These are phyloP conservation scores for Pichia paraexigua DNA, from an alignment of 805 yeast genomes.

Conservation along the genomic window DNA sequence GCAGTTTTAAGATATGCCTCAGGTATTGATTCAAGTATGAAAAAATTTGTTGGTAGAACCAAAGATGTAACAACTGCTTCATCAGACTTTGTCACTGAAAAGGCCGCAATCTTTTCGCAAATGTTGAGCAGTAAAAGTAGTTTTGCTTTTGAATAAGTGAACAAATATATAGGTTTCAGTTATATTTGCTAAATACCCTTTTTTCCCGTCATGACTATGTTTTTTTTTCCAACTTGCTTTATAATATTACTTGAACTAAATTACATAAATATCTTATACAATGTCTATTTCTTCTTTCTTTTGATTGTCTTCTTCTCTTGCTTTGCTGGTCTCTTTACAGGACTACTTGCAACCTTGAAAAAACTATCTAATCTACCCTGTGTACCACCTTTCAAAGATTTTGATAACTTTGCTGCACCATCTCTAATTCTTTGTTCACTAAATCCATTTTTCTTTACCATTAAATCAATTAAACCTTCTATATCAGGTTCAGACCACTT, in stretches of 20 bases:
- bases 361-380: slow-evolving; percentile 93
- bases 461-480: slow-evolving; percentile 71
- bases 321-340: slow-evolving; percentile 33
- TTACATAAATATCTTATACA: background rate
- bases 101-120: background rate
- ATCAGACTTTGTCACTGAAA: background rate
- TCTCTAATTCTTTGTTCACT: slow-evolving; percentile 84
- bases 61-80: slow-evolving; percentile 2
- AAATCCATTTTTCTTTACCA: slow-evolving; percentile 86
- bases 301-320: slow-evolving; percentile 21
- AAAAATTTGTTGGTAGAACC: slow-evolving; percentile 21
- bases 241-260: background rate
- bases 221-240: background rate
- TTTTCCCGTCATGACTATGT: too few species aligned
- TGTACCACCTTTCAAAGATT: slow-evolving; percentile 75
- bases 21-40: slow-evolving; percentile 55
- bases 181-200: background rate
- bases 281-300: slow-evolving; percentile 5
- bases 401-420: slow-evolving; percentile 79
- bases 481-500: slow-evolving; percentile 89
- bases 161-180: background rate
- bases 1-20: slow-evolving; percentile 47
- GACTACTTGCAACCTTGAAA: slow-evolving; percentile 48
- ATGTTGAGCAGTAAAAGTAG: background rate
- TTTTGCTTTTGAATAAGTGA: background rate